These are phyloP conservation scores for Umbelopsis sp. DNA, from an alignment of 371 early-diverging fungal genomes.

Conservation along the genomic window DNA sequence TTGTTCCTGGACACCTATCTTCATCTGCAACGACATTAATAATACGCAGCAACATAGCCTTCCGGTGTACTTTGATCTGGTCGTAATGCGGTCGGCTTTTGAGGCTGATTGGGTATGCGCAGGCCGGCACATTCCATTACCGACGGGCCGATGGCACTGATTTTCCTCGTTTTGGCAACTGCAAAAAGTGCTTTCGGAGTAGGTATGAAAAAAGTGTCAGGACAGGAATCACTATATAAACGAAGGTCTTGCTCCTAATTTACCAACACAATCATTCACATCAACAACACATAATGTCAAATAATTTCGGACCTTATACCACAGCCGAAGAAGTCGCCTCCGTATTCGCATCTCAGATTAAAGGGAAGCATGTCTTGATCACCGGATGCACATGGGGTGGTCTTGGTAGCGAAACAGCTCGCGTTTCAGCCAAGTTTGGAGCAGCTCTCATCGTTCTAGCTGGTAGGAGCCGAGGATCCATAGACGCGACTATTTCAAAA, in stretches of 20 bases:
- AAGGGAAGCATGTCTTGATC: not conserved
- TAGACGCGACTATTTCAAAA: not conserved
- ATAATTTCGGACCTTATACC: not conserved
- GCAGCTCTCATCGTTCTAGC: not conserved
- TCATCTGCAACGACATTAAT: no score
- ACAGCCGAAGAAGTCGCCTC: not conserved
- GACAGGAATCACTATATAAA: not conserved
- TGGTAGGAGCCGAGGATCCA: not conserved
- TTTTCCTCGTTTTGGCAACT: no score
- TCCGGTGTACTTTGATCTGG: no score
- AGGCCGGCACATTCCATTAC: no score
- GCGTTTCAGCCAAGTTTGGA: not conserved
- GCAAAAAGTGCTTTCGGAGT: no score
- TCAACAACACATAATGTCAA: not conserved
- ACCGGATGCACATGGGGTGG: constrained; percentile 9
- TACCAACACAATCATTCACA: not conserved
- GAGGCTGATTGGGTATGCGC: no score
- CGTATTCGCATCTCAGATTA: not conserved
- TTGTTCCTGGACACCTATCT: no score
- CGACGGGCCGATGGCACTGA: no score
- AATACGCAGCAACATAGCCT: no score
- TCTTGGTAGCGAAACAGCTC: not conserved
- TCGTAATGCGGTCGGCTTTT: no score
- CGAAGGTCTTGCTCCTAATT: not conserved
- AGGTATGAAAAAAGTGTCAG: no score